Evolutionary conservation across 306 rosid genomes (phyloP).

Genomic region (Geum urbanum): DNA sequence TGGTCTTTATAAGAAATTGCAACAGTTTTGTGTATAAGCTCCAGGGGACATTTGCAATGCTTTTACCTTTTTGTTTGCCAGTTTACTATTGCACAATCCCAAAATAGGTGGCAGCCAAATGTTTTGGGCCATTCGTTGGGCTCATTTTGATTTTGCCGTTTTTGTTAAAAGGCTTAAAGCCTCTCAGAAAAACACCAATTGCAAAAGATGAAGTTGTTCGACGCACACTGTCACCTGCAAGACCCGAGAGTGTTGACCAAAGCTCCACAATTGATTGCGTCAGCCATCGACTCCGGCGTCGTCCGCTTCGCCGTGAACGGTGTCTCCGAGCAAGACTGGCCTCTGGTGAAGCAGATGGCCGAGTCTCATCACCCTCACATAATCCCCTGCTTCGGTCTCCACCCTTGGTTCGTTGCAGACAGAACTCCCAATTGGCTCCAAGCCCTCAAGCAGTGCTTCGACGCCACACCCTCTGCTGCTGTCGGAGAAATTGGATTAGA

Average conservation of each 20-base stretch:
- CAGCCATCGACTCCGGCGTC: constrained; percentile 56
- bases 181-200: too few relatives aligned
- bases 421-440: constrained; percentile 66
- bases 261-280: constrained; percentile 46
- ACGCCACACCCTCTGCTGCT: constrained; percentile 67
- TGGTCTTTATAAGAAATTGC: too few relatives aligned
- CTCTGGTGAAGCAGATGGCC: constrained; percentile 61
- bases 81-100: too few relatives aligned
- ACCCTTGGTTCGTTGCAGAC: constrained; percentile 73
- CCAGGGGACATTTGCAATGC: too few relatives aligned
- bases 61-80: too few relatives aligned
- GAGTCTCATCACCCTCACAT: constrained; percentile 47
- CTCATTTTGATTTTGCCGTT: too few relatives aligned
- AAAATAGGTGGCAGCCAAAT: too few relatives aligned
- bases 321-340: constrained; percentile 77
- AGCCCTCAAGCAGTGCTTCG: constrained; percentile 54
- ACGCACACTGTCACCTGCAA: constrained; percentile 88
- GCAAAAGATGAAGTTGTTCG: constrained; percentile 54
- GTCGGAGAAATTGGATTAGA: constrained; percentile 97
- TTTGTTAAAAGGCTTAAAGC: too few relatives aligned
- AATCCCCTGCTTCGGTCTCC: constrained; percentile 77
- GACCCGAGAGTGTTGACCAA: constrained; percentile 66
- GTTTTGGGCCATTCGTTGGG: too few relatives aligned
- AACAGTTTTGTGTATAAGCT: too few relatives aligned
- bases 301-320: constrained; percentile 69